phyloP scores from a whole-genome alignment of 306 rosid species.

The Corylus heterophylla region DNA sequence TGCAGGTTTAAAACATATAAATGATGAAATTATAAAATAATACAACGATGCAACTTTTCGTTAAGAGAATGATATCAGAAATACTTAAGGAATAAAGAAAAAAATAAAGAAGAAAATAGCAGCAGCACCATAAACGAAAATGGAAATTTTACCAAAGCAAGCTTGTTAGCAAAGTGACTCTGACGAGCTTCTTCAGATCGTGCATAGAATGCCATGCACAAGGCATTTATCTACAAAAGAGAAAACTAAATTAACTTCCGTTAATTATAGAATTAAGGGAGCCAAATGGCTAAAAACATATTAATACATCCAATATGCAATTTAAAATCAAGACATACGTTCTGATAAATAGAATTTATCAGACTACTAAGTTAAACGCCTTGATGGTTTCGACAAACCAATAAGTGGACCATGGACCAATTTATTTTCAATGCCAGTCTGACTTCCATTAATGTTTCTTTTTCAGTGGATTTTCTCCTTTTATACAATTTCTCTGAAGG shows the following conservation, averaged over 20 bases:
- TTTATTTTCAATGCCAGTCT: constrained; percentile 9
- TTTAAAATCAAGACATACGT: too few relatives aligned
- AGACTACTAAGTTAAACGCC: too few relatives aligned
- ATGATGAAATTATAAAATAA: constrained; percentile 1
- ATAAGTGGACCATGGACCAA: neutral
- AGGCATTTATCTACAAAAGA: constrained; percentile 79
- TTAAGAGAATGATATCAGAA: neutral
- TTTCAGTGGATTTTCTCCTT: neutral
- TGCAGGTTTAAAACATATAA: constrained; percentile 19
- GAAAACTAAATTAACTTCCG: constrained; percentile 31
- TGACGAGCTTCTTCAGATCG: constrained; percentile 93
- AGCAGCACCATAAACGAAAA: neutral
- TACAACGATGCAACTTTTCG: constrained; percentile 10
- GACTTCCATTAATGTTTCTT: neutral
- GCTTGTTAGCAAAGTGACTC: constrained; percentile 80
- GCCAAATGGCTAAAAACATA: constrained; percentile 17
- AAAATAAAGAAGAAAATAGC: neutral
- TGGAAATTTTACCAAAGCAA: constrained; percentile 68
- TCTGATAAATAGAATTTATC: too few relatives aligned
- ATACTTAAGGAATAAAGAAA: constrained; percentile 1
- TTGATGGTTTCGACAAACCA: too few relatives aligned
- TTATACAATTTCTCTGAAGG: constrained; percentile 17
- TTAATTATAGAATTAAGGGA: neutral
- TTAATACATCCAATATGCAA: neutral
- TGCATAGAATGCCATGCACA: constrained; percentile 94